Base-by-base conservation (phyloP, 192 early-diverging fungal species). In the Coemansia sp. region DNA sequence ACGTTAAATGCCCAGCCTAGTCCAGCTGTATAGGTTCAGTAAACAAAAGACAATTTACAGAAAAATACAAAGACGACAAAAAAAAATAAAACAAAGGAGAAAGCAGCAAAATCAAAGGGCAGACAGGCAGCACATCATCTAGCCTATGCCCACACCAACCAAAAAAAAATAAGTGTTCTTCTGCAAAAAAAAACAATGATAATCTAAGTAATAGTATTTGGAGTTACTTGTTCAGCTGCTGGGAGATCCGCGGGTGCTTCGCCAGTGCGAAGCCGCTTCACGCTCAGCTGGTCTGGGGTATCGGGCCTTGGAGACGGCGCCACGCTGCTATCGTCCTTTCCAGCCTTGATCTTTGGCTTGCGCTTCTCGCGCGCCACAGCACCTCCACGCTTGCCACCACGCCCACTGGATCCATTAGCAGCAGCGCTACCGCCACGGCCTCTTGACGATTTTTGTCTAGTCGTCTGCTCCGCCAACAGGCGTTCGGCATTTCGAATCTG, bases 341-440 rank as follows among this genome's bases (percentile, higher is more conserved):
- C 45, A 11, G 23, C 3, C 56, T 67, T 73, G 34, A 9, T 9
- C 24, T 24, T 46, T 31, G 60, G 62, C 73, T 75, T 74, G 62
- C 78, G 78, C 60, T 81, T 81, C 60, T 81, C 73, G 60, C 69
- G 72, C 28, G 26, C 37, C 7, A 35, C 43, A 7, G 62, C 63
- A 24, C 70, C 69, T 35, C 71, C 68, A 36, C 71, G 64, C 38
- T 63, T 69, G 57, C 67, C 60, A 18, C 77, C 77, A 20, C 77
- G 63, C 26, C 43, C 34, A 18, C 43, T 37, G 28, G 63, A n/a
- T 53, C 63, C 63, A 36, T 48, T 59, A 28, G 43, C 66, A 28
- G 36, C 66, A n/a, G 45, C 59, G 40, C 66, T n/a, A 3, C 60
- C 34, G 38, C 67, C 72, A 18, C 69, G 51, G 4, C 78, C 78